Percentiles rank a stretch among this genome's conserved stretches.
Evolutionary conservation across 148 eudicot genomes (phyloP).

Genomic region (Vaccinium myrtillus): DNA sequence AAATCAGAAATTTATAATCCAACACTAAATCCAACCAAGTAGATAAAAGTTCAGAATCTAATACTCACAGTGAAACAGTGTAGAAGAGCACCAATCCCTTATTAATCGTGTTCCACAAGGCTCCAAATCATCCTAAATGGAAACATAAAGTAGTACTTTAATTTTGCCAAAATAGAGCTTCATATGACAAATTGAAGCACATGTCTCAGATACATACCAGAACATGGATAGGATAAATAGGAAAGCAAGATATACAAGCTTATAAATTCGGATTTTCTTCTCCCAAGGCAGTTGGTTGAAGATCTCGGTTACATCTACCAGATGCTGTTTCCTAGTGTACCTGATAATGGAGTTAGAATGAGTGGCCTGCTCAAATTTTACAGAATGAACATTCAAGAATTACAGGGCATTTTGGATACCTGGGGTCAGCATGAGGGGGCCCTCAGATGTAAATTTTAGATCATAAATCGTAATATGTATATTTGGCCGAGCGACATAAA

Average conservation of each 20-base stretch:
- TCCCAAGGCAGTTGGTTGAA: slow-evolving; percentile 48
- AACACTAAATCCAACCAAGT: not conserved
- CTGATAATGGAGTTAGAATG: slow-evolving; percentile 21
- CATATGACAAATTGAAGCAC: not conserved
- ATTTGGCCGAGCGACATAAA: not conserved
- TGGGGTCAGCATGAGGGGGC: not conserved
- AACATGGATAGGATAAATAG: slow-evolving; percentile 38
- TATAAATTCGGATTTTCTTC: slow-evolving; percentile 36
- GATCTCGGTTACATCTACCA: slow-evolving; percentile 55
- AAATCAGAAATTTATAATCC: not conserved
- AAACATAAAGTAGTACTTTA: slow-evolving; percentile 11
- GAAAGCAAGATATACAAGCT: slow-evolving; percentile 41
- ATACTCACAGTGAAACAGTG: slow-evolving; percentile 10
- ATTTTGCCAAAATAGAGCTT: not conserved
- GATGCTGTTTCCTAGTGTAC: slow-evolving; percentile 32
- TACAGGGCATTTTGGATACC: not conserved
- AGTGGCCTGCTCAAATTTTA: slow-evolving; percentile 3
- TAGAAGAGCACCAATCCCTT: not conserved
- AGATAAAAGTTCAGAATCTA: not conserved
- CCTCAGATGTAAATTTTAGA: not conserved
- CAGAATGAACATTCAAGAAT: not conserved
- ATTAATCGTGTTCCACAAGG: slow-evolving; percentile 28
- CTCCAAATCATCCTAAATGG: slow-evolving; percentile 50
- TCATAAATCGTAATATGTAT: not conserved
- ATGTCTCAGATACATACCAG: slow-evolving; percentile 27